These are phyloP conservation scores for Shiraia bambusicola DNA, from an alignment of 2,329 filamentous ascomycete species.

Conservation along the genomic window DNA sequence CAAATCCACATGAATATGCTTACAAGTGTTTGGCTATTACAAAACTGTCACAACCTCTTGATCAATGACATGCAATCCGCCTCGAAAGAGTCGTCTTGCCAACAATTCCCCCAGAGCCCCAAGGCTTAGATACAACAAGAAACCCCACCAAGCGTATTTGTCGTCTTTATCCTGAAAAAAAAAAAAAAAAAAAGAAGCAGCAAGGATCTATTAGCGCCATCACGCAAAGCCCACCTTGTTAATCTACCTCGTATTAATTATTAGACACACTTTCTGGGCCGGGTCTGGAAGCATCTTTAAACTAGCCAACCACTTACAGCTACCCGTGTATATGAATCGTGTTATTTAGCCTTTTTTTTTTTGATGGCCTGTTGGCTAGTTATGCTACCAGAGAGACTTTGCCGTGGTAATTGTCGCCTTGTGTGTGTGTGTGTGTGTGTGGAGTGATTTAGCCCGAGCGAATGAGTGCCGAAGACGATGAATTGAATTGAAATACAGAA, in stretches of 20 bases:
- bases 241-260: no score
- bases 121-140: slow-evolving; percentile 16
- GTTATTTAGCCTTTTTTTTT: background rate
- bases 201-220: slow-evolving; percentile 6
- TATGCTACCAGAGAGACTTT: background rate
- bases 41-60: no score
- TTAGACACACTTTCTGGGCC: slow-evolving; percentile 13
- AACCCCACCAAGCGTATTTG: slow-evolving; percentile 4
- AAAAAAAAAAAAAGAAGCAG: slow-evolving; percentile 6
- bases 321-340: slow-evolving; percentile 1
- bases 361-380: background rate
- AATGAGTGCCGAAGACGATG: background rate
- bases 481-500: no score
- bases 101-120: no score
- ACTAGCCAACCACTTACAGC: slow-evolving; percentile 15
- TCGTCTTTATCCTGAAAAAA: no score
- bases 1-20: background rate
- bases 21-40: no score
- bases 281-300: slow-evolving; percentile 17
- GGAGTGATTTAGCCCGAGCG: no score
- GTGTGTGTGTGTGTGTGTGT: no score
- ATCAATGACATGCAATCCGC: no score
- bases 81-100: no score
- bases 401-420: slow-evolving; percentile 1
- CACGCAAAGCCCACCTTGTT: slow-evolving; percentile 11